Conservation (phyloP, 2,329 filamentous ascomycete species). For the Thielaviopsis cerberus region DNA sequence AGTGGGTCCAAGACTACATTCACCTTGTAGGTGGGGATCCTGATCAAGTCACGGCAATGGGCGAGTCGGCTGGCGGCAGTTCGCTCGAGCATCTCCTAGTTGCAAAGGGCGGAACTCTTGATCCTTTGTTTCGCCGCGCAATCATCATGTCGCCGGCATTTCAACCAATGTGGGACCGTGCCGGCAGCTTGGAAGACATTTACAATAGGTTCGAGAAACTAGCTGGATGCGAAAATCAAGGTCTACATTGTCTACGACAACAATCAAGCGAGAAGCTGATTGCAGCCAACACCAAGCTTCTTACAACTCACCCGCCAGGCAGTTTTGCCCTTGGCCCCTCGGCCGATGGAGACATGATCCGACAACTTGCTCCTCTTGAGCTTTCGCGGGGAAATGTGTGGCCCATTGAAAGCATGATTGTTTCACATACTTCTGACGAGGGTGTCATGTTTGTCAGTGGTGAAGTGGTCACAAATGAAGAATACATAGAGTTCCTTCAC, state of each 20-base stretch:
- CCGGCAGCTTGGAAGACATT: slow-evolving; percentile 16
- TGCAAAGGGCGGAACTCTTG: slow-evolving; percentile 23
- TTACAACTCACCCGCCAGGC: slow-evolving; percentile 15
- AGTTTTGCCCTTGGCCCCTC: slow-evolving; percentile 19
- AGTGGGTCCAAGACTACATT: slow-evolving; percentile 32
- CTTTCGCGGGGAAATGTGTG: slow-evolving; percentile 16
- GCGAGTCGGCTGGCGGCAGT: slow-evolving; percentile 31
- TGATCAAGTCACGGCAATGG: slow-evolving; percentile 27
- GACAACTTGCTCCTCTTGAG: slow-evolving; percentile 18
- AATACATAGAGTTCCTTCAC: slow-evolving; percentile 19
- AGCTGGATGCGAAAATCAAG: slow-evolving; percentile 17
- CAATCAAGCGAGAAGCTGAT: slow-evolving; percentile 14
- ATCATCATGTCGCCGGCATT: slow-evolving; percentile 21
- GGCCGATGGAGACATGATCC: slow-evolving; percentile 18
- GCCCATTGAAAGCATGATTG: slow-evolving; percentile 16
- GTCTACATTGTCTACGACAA: slow-evolving; percentile 17
- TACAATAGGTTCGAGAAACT: slow-evolving; percentile 19
- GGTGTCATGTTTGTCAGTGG: slow-evolving; percentile 17
- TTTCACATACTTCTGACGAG: slow-evolving; percentile 19
- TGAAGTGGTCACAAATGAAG: slow-evolving; percentile 16
- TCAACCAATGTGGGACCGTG: slow-evolving; percentile 20
- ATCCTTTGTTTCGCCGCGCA: slow-evolving; percentile 24
- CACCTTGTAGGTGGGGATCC: slow-evolving; percentile 28
- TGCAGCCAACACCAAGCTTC: slow-evolving; percentile 17
- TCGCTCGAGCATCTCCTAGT: slow-evolving; percentile 32